phyloP scores from a whole-genome alignment of 768 basidiomycete genomes.

The Tulasnella sp. region DNA sequence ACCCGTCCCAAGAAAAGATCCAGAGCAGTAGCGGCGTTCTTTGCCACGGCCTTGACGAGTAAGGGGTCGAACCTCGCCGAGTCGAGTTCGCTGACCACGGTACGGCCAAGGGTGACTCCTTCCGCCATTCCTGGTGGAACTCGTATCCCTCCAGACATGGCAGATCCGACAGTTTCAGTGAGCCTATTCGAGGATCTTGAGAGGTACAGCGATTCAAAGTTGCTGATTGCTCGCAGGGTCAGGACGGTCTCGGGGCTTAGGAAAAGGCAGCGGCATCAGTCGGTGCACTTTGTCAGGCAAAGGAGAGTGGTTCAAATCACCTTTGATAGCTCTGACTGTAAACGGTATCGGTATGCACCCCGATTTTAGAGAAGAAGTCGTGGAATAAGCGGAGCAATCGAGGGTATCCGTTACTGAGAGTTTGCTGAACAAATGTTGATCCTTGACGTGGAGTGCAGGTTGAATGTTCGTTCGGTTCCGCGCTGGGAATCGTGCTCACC shows the following conservation, averaged over 20 bases:
- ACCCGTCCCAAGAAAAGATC: slow-evolving; percentile 62
- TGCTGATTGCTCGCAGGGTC: slow-evolving; percentile 73
- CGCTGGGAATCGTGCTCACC: slow-evolving; percentile 43
- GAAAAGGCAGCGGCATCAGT: background rate
- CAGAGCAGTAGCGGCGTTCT: slow-evolving; percentile 61
- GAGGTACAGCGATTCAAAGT: slow-evolving; percentile 85
- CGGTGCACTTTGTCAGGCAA: background rate
- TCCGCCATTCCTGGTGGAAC: slow-evolving; percentile 70
- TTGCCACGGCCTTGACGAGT: slow-evolving; percentile 72
- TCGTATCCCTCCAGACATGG: slow-evolving; percentile 67
- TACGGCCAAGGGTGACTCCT: slow-evolving; percentile 69
- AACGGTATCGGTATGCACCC: slow-evolving; percentile 90
- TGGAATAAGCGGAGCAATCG: slow-evolving; percentile 86
- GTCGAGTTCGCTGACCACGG: slow-evolving; percentile 86
- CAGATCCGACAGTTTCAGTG: slow-evolving; percentile 74
- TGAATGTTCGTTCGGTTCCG: background rate
- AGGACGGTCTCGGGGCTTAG: slow-evolving; percentile 89
- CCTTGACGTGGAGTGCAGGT: slow-evolving; percentile 42
- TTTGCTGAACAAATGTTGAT: slow-evolving; percentile 88
- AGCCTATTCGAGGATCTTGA: slow-evolving; percentile 76
- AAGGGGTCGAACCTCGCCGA: slow-evolving; percentile 90
- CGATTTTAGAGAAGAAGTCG: slow-evolving; percentile 93
- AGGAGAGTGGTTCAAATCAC: slow-evolving; percentile 40
- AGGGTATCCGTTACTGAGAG: slow-evolving; percentile 81
- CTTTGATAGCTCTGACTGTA: slow-evolving; percentile 83